Evolutionary conservation across 1,284 basidiomycete genomes (phyloP).

Genomic region (Ceratobasidium sp.): DNA sequence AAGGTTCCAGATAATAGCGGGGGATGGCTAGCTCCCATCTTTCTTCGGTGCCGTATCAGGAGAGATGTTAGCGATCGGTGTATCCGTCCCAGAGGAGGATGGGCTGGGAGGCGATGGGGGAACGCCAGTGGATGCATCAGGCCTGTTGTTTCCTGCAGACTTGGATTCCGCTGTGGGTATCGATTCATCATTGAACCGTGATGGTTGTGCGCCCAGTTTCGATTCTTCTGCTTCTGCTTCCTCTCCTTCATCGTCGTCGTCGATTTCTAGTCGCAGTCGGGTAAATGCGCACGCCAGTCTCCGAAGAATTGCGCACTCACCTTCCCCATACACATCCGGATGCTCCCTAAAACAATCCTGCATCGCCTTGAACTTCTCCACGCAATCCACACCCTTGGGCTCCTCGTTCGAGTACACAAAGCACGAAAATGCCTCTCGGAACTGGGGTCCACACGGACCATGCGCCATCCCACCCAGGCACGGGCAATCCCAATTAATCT

Average conservation of each 20-base stretch:
- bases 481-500: conserved; percentile 99
- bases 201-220: not conserved
- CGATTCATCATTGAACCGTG: not conserved
- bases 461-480: conserved; percentile 99
- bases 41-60: not conserved
- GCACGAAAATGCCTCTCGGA: conserved; percentile 97
- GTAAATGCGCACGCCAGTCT: conserved; percentile 14
- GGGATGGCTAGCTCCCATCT: not conserved
- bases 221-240: not conserved
- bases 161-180: not conserved
- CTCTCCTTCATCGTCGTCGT: conserved; percentile 24
- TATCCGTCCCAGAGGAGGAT: not conserved
- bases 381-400: conserved; percentile 97
- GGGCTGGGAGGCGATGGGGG: conserved; percentile 14
- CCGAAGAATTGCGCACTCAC: conserved; percentile 61
- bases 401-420: conserved; percentile 96
- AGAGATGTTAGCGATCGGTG: conserved; percentile 18
- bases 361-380: conserved; percentile 98
- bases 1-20: not conserved
- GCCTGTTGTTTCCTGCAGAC: not conserved
- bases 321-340: conserved; percentile 95
- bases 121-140: not conserved
- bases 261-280: conserved; percentile 8
- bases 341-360: conserved; percentile 97
- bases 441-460: conserved; percentile 94